These are phyloP conservation scores for Ophiocytium majus DNA, from an alignment of 352 stramenopile species.

Conservation along the genomic window DNA sequence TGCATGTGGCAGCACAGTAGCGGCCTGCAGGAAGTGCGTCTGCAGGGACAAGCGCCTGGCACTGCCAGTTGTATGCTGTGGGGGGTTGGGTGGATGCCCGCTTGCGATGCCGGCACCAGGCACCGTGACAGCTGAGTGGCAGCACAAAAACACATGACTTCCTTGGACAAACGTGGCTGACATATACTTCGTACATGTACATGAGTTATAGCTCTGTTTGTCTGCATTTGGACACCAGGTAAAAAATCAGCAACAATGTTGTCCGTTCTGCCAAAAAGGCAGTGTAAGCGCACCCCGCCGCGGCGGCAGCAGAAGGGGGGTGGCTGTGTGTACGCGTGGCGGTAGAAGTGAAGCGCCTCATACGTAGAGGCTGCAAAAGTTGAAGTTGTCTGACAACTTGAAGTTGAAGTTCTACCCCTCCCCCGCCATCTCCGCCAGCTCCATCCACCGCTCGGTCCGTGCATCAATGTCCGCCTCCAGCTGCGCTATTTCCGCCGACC, in stretches of 20 bases:
- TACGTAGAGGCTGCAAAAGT: background rate
- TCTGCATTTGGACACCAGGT: too few relatives aligned
- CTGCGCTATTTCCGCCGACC: constrained; percentile 37
- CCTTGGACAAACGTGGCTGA: too few relatives aligned
- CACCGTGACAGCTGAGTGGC: too few relatives aligned
- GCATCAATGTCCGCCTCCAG: constrained; percentile 41
- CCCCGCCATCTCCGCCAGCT: constrained; percentile 43
- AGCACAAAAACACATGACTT: too few relatives aligned
- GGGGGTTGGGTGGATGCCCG: too few relatives aligned
- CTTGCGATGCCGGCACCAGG: too few relatives aligned
- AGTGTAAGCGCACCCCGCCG: background rate
- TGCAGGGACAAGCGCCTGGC: too few relatives aligned
- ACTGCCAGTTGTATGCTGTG: too few relatives aligned
- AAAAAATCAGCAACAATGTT: background rate
- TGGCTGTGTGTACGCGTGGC: background rate
- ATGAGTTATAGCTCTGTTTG: too few relatives aligned
- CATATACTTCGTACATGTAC: too few relatives aligned
- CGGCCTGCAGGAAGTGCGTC: too few relatives aligned
- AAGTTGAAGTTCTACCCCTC: background rate
- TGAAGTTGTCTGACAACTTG: background rate
- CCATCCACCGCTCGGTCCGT: constrained; percentile 58
- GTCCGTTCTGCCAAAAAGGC: background rate
- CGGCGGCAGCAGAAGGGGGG: background rate
- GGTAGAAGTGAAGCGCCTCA: background rate
- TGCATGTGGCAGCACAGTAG: too few relatives aligned